Evolutionary conservation across 176 grass and related monocot species (phyloP).

Genomic region (Hordeum marinum): DNA sequence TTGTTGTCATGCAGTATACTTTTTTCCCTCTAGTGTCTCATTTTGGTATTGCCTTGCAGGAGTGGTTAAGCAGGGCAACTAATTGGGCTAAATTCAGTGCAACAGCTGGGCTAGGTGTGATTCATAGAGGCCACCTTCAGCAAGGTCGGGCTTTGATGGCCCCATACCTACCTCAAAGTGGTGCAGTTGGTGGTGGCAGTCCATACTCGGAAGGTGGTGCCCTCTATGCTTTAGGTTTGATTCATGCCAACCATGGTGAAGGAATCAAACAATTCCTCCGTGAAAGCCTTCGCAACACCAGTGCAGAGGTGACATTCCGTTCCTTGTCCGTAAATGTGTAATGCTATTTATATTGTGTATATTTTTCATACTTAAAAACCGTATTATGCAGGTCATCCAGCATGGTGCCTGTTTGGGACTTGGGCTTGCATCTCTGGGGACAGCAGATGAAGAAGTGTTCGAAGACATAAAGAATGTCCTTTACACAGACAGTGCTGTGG

Average conservation of each 20-base stretch:
- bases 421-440: constrained; percentile 89
- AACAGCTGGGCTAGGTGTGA: constrained; percentile 91
- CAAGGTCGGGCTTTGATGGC: constrained; percentile 98
- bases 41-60: constrained; percentile 40
- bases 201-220: constrained; percentile 99
- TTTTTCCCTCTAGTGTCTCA: constrained; percentile 12
- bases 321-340: not conserved
- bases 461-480: constrained; percentile 95
- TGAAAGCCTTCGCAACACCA: constrained; percentile 90
- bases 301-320: constrained; percentile 59
- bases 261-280: constrained; percentile 97
- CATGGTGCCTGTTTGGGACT: constrained; percentile 96
- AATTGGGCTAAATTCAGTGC: constrained; percentile 99
- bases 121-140: constrained; percentile 97
- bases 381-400: constrained; percentile 75
- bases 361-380: not conserved
- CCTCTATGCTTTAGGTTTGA: constrained; percentile 91
- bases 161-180: constrained; percentile 96
- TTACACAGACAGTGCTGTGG: constrained; percentile 92
- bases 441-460: constrained; percentile 94
- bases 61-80: constrained; percentile 98
- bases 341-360: constrained; percentile 5
- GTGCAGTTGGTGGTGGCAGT: constrained; percentile 86
- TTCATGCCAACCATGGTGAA: constrained; percentile 99
- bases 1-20: constrained; percentile 4